Base-by-base conservation (phyloP, 305 asterid genomes). In the Ajuga reptans region DNA sequence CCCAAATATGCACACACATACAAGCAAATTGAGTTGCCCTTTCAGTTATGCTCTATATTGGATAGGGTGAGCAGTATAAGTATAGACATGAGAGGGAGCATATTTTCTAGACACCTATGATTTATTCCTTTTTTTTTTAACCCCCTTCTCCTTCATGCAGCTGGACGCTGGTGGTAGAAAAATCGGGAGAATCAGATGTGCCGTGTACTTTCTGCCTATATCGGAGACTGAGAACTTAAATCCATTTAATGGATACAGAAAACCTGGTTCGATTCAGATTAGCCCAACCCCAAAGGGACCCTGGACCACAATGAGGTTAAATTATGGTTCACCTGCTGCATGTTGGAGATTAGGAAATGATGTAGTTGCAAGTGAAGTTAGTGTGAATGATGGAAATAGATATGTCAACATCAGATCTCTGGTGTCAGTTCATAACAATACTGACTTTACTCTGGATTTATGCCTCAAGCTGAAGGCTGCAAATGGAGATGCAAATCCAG, bases 301-400 rank as follows among this genome's bases (percentile, higher is more conserved):
- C 53, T 93, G 99, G 99, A 89, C 96, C 75, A 73, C 78, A 57
- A 80, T 93, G 79, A 85, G 89, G 81, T 81, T 93, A 74, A 91
- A 93, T 71, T 93, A 93, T 77, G 95, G 91, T 52, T 95, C 97
- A 54, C 96, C 96, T 80, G 91, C 89, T 79, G 95, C 96, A 46
- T 89, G 91, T 78, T 93, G 95, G 96, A 84, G 78, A 80, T 80
- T 93, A 53, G 96, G 95, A 67, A 83, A 84, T 69, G 80, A 78
- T 75, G 77, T 87, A 47, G 96, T 93, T 79, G 99, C 96, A 64
- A 93, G 97, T 89, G 99, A 93, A 89, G 92, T 91, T 68, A 84
- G 82, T 17, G 86, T 87, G 18, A 71, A 36, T 75, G 97, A 85
- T 72, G 94, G 90, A 57, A 85, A 89, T 74, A 77, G 91, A 84